These are phyloP conservation scores for Sugiyamaella qingdaonensis DNA, from an alignment of 805 yeast species.

Conservation along the genomic window DNA sequence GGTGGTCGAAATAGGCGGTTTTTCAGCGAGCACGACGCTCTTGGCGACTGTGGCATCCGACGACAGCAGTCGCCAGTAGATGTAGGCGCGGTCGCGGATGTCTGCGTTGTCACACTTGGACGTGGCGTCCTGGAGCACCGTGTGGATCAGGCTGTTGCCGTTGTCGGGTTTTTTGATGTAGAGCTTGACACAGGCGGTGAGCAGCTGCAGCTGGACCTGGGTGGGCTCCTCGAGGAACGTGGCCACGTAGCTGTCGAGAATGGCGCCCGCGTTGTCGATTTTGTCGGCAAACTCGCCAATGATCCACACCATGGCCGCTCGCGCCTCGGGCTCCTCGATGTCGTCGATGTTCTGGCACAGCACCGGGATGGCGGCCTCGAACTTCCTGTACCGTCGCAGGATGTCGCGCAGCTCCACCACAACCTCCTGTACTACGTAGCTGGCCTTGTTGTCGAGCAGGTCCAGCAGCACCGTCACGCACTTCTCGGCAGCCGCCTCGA, in stretches of 20 bases:
- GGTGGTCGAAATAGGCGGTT: slow-evolving; percentile 70
- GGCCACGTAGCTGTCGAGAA: slow-evolving; percentile 39
- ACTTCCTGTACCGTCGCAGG: slow-evolving; percentile 62
- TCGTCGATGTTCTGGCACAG: slow-evolving; percentile 47
- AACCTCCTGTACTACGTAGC: slow-evolving; percentile 77
- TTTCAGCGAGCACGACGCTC: slow-evolving; percentile 52
- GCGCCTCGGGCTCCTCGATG: slow-evolving; percentile 78
- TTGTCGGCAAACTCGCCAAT: slow-evolving; percentile 67
- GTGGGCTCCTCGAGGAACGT: slow-evolving; percentile 62
- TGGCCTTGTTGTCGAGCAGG: slow-evolving; percentile 61
- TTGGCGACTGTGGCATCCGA: slow-evolving; percentile 75
- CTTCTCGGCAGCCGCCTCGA: slow-evolving; percentile 55
- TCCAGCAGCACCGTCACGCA: slow-evolving; percentile 68
- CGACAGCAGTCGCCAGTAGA: slow-evolving; percentile 82
- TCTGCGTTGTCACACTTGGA: slow-evolving; percentile 82
- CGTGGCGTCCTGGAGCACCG: slow-evolving; percentile 66
- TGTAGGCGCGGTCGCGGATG: slow-evolving; percentile 76
- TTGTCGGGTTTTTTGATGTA: slow-evolving; percentile 56
- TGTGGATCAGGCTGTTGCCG: slow-evolving; percentile 72
- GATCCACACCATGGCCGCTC: slow-evolving; percentile 77
- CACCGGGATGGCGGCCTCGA: slow-evolving; percentile 45
- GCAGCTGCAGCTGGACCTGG: slow-evolving; percentile 70
- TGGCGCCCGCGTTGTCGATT: slow-evolving; percentile 41
- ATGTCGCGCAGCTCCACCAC: slow-evolving; percentile 73
- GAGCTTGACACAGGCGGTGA: slow-evolving; percentile 76